phyloP scores from a whole-genome alignment of 352 stramenopile species.

The Phytophthora quininea region DNA sequence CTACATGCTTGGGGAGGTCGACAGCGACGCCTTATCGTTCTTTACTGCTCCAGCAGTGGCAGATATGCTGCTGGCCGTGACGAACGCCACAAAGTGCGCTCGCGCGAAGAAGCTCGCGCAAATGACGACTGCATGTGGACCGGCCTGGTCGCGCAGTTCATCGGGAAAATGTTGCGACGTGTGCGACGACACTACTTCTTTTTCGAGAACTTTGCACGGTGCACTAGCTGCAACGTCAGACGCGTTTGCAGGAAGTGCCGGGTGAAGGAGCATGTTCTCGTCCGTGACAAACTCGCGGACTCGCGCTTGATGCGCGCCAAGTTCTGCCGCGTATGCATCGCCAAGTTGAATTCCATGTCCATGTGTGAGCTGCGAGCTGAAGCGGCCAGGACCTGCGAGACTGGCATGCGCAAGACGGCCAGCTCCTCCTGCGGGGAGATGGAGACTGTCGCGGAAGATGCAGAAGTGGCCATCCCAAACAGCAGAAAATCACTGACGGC shows the following conservation, averaged over 20 bases:
- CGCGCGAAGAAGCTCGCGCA: not conserved
- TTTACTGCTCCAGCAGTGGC: not conserved
- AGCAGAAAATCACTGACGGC: not conserved
- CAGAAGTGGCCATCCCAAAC: not conserved
- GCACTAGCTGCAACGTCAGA: not conserved
- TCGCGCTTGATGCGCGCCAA: not conserved
- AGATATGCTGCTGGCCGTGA: not conserved
- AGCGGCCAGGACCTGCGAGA: not conserved
- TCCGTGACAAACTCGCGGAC: not conserved
- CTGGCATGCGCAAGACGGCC: not conserved
- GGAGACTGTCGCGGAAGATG: not conserved
- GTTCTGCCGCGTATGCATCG: not conserved
- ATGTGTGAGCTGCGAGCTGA: not conserved
- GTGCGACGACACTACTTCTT: too few species aligned
- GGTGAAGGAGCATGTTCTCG: not conserved
- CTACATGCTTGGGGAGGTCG: not conserved
- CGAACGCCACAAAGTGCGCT: not conserved
- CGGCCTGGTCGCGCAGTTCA: not conserved
- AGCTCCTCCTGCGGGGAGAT: not conserved
- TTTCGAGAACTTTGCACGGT: not conserved
- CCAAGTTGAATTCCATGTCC: not conserved
- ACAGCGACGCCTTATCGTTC: not conserved
- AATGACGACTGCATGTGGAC: not conserved
- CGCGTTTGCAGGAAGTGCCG: not conserved
- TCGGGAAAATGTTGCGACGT: not conserved